These are phyloP conservation scores for Colletotrichum tabaci DNA, from an alignment of 2,329 filamentous ascomycete genomes.

Conservation along the genomic window DNA sequence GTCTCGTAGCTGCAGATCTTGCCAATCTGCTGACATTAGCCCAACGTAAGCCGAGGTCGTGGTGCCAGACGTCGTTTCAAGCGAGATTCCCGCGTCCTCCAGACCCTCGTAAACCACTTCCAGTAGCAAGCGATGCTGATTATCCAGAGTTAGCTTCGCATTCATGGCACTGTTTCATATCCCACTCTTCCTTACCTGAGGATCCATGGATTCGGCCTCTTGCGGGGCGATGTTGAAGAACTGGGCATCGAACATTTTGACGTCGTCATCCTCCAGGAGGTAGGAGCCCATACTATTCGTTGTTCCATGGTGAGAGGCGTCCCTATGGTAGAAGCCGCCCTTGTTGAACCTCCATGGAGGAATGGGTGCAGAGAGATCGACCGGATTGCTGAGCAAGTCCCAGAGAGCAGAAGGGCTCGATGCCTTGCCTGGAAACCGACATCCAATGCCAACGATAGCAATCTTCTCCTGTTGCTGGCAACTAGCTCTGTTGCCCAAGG, in stretches of 20 bases:
- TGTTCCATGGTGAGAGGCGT: constrained; percentile 27
- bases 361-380: constrained; percentile 1
- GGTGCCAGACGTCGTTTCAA: constrained; percentile 18
- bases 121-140: constrained; percentile 48
- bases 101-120: constrained; percentile 55
- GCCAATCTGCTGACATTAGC: constrained; percentile 47
- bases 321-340: constrained; percentile 19
- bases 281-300: constrained; percentile 43
- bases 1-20: constrained; percentile 46
- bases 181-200: constrained; percentile 43
- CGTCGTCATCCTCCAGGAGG: constrained; percentile 44
- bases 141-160: too few relatives aligned
- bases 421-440: constrained; percentile 45
- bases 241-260: constrained; percentile 44
- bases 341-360: neutral
- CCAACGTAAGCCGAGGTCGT: constrained; percentile 44
- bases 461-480: constrained; percentile 39
- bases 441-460: constrained; percentile 46
- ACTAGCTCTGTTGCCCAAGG: too few relatives aligned
- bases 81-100: constrained; percentile 42
- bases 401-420: constrained; percentile 44
- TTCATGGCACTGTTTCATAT: too few relatives aligned
- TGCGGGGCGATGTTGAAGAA: constrained; percentile 50
- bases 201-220: constrained; percentile 52
- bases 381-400: constrained; percentile 42